Conservation (phyloP, 1,284 basidiomycete species). For the Ustilago bromivora region DNA sequence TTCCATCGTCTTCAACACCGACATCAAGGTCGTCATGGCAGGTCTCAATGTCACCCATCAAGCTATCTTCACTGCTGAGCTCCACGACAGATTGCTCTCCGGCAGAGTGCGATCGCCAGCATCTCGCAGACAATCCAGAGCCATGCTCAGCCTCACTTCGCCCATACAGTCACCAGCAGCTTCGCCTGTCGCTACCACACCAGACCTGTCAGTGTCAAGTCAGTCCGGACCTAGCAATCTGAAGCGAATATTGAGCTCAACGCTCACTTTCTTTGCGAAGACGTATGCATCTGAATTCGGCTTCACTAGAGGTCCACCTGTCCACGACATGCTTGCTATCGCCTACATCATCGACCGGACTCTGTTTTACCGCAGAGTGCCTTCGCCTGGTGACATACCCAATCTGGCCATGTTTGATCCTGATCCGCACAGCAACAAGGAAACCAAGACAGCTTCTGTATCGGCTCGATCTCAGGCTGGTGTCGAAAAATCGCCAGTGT, state of each 20-base stretch:
- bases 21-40: conserved; percentile 61
- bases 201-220: conserved; percentile 22
- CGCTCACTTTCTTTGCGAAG: conserved; percentile 56
- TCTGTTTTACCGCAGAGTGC: conserved; percentile 52
- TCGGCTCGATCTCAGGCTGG: conserved; percentile 1
- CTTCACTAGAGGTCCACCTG: conserved; percentile 58
- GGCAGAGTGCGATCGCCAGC: conserved; percentile 25
- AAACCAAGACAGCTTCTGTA: neutral
- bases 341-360: conserved; percentile 61
- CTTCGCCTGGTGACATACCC: conserved; percentile 44
- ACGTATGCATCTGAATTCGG: conserved; percentile 59
- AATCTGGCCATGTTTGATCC: conserved; percentile 32
- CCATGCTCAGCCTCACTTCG: conserved; percentile 14
- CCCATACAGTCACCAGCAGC: conserved; percentile 23
- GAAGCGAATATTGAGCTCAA: conserved; percentile 51
- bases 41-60: conserved; percentile 66
- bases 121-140: conserved; percentile 36
- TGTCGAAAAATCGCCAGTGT: neutral
- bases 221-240: conserved; percentile 43
- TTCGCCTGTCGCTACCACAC: conserved; percentile 15
- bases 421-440: conserved; percentile 48
- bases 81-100: conserved; percentile 46
- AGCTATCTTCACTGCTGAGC: conserved; percentile 54
- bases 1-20: conserved; percentile 57
- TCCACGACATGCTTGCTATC: conserved; percentile 63